Base-by-base conservation (phyloP, 2,329 filamentous ascomycete species). In the Myriosclerotinia duriaeana region DNA sequence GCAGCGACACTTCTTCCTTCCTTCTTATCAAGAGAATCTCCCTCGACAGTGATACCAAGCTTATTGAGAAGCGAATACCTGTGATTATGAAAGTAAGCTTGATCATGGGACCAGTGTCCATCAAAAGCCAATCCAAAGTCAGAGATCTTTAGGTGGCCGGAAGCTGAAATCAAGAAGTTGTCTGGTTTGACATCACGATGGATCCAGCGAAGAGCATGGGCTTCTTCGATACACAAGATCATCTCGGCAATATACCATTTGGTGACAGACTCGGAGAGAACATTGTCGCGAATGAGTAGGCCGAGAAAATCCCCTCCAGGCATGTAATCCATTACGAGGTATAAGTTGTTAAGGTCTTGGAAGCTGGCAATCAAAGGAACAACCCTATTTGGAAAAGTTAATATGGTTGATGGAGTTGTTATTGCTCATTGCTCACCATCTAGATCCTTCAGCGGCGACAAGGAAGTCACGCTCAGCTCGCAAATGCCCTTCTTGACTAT, bases 281-380 rank as follows among this genome's bases (percentile, higher is more conserved):
- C 86, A 69, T 95, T 93, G 74, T 96, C 91, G 20, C 93, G 87
- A 65, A 97, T 90, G 20, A 99, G 80, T 0, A 97, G 79, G 1
- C 91, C 91, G 0, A 99, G 83, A 71, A 99, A 98, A 76, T 99
- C 94, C 0, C 95, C 94, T 0, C 94, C 95, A 2, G 96, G 89
- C 92, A 97, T 97, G 76, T 96, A 99, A 68, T 98, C 93, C 93
- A 98, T 97, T 63, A 97, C 90, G 7, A 99, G 85, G 74, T 98
- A 98, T 7, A 99, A 82, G 72, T 91, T 92, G 53, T 85, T 84
- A 46, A 85, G 81, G 76, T 98, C 95, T 77, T 98, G 92, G 71
- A 98, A 98, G 74, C 92, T 95, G 60, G 91, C 84, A 61, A 97
- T 85, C 46, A 99, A 81, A 0, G 93, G 91, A 2, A 98, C 91